These are phyloP conservation scores for Ligustrum vulgare DNA, from an alignment of 257 asterid genomes.

Conservation along the genomic window DNA sequence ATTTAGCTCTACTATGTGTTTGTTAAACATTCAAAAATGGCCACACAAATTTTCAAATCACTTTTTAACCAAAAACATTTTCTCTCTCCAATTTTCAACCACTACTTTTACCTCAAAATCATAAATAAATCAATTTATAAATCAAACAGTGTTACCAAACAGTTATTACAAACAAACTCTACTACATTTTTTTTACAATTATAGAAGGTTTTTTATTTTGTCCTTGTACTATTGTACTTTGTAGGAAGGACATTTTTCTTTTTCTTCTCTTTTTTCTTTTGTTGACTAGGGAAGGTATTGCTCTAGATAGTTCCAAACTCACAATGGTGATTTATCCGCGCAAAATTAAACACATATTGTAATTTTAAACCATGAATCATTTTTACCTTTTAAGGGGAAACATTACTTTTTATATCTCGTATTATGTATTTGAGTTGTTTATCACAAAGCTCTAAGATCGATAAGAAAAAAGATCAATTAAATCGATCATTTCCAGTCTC, in stretches of 20 bases:
- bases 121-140: too few relatives aligned
- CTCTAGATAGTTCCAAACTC: neutral
- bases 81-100: too few relatives aligned
- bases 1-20: neutral
- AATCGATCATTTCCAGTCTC: neutral
- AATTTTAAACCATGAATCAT: neutral
- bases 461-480: neutral
- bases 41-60: too few relatives aligned
- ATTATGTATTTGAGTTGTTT: neutral
- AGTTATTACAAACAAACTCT: neutral
- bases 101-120: too few relatives aligned
- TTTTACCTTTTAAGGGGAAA: neutral
- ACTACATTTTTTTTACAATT: neutral
- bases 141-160: too few relatives aligned
- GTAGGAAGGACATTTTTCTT: neutral
- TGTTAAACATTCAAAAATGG: too few relatives aligned
- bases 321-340: neutral
- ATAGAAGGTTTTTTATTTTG: neutral
- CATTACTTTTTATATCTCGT: neutral
- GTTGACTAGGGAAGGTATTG: neutral
- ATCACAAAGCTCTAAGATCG: neutral
- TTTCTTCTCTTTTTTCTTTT: neutral
- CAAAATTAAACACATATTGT: neutral
- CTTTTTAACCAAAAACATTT: too few relatives aligned
- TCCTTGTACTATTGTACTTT: neutral